Percentiles rank a stretch among this genome's conserved stretches.
phyloP scores from a whole-genome alignment of 306 rosid genomes.

The Gastrolobium bilobum region DNA sequence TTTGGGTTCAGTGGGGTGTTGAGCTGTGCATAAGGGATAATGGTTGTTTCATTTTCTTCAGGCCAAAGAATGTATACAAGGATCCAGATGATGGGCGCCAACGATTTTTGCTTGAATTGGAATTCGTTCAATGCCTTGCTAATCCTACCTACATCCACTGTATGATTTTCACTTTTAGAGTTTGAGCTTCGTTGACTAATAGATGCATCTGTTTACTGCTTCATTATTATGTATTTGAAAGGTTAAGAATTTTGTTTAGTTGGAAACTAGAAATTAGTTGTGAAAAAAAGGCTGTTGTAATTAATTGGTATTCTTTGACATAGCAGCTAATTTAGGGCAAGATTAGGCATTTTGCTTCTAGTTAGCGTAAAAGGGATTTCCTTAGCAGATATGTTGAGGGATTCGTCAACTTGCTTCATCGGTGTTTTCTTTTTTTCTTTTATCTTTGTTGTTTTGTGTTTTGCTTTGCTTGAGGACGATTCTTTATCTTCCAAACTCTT shows the following conservation, averaged over 20 bases:
- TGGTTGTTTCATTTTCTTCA: slow-evolving; percentile 45
- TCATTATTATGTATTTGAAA: slow-evolving; percentile 7
- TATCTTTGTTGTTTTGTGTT: slow-evolving; percentile 10
- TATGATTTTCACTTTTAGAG: slow-evolving; percentile 50
- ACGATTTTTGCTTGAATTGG: slow-evolving; percentile 92
- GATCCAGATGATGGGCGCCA: slow-evolving; percentile 97
- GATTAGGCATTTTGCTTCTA: slow-evolving; percentile 17
- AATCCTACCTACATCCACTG: slow-evolving; percentile 97
- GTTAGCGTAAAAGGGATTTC: not conserved
- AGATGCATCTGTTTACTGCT: slow-evolving; percentile 22
- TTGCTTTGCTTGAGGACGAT: slow-evolving; percentile 1
- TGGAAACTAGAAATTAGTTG: slow-evolving; percentile 8
- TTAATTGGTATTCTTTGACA: slow-evolving; percentile 17
- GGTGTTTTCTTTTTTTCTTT: not conserved
- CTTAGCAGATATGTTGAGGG: not conserved
- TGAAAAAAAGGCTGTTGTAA: slow-evolving; percentile 7
- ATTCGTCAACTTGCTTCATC: not conserved
- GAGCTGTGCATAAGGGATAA: slow-evolving; percentile 12
- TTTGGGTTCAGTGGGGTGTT: slow-evolving; percentile 28
- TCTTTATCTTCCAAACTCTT: not conserved
- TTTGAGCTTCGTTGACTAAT: slow-evolving; percentile 33
- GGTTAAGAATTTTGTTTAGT: not conserved
- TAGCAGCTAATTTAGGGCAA: slow-evolving; percentile 8
- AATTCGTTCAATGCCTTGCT: slow-evolving; percentile 92
- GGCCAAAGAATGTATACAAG: slow-evolving; percentile 77